Conservation (phyloP, 2,329 filamentous ascomycete species). For the Talaromyces albobiverticillius region DNA sequence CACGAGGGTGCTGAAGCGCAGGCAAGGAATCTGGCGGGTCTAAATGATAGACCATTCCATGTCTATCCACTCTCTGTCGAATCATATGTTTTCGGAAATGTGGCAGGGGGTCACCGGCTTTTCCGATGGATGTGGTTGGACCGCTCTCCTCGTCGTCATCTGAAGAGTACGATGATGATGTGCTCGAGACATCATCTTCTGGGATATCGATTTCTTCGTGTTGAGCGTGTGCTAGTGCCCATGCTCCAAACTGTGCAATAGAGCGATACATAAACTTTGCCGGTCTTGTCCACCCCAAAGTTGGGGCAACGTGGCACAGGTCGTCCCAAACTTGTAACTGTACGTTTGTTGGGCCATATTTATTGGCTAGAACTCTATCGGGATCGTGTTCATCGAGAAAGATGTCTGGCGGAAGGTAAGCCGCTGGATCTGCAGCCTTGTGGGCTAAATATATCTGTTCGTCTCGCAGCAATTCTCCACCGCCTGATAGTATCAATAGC, state of each 20-base stretch:
- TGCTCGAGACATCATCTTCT: constrained; percentile 66
- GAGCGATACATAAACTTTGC: constrained; percentile 95
- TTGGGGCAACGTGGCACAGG: constrained; percentile 86
- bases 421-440: constrained; percentile 80
- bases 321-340: constrained; percentile 97
- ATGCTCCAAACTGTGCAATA: constrained; percentile 88
- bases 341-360: constrained; percentile 81
- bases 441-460: constrained; percentile 95
- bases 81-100: constrained; percentile 85
- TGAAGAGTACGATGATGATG: constrained; percentile 20
- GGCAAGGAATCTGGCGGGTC: constrained; percentile 62
- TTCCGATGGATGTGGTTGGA: constrained; percentile 60
- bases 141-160: constrained; percentile 17
- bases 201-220: constrained; percentile 74
- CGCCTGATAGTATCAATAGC: constrained; percentile 79
- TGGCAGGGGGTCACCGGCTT: constrained; percentile 78
- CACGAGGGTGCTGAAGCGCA: constrained; percentile 61
- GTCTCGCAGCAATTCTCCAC: constrained; percentile 84
- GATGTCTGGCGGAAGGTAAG: constrained; percentile 67
- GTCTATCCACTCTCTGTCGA: constrained; percentile 75
- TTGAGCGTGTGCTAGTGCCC: constrained; percentile 82
- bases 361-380: constrained; percentile 52
- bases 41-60: constrained; percentile 71
- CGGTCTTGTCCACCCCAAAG: constrained; percentile 91
- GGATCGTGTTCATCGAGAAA: constrained; percentile 63